Conservation (phyloP, 768 basidiomycete genomes). For the Cystoderma amianthinum region DNA sequence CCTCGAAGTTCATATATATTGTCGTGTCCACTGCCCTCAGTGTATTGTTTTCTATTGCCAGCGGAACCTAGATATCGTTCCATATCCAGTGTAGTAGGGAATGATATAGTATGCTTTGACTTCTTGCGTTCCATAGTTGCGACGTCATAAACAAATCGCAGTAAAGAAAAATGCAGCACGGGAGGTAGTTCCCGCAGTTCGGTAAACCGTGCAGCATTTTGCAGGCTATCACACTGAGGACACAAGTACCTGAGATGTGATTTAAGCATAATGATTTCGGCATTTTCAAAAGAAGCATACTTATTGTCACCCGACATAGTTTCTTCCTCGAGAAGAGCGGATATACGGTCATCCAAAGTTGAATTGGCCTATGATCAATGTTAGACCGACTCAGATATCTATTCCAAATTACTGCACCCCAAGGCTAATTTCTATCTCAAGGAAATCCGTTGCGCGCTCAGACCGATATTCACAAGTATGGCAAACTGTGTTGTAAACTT, state of each 20-base stretch:
- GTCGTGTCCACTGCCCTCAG: slow-evolving; percentile 8
- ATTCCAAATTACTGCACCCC: slow-evolving; percentile 37
- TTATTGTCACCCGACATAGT: slow-evolving; percentile 76
- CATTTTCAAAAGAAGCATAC: slow-evolving; percentile 24
- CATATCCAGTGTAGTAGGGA: slow-evolving; percentile 75
- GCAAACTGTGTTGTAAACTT: slow-evolving; percentile 79
- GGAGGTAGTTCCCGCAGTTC: slow-evolving; percentile 71
- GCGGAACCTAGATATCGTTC: slow-evolving; percentile 42
- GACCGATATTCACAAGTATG: slow-evolving; percentile 60
- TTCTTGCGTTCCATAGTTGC: slow-evolving; percentile 80
- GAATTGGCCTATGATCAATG: slow-evolving; percentile 47
- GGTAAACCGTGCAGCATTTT: slow-evolving; percentile 76
- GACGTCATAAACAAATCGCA: slow-evolving; percentile 89
- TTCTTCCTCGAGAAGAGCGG: slow-evolving; percentile 62
- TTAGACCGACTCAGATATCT: not conserved
- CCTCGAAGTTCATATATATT: slow-evolving; percentile 78
- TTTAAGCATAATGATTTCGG: not conserved
- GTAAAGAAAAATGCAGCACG: slow-evolving; percentile 83
- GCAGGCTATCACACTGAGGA: slow-evolving; percentile 60
- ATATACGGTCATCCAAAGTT: slow-evolving; percentile 68
- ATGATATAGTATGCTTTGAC: slow-evolving; percentile 74
- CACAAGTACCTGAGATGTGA: slow-evolving; percentile 65
- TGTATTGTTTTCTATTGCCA: slow-evolving; percentile 9
- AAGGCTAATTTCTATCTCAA: slow-evolving; percentile 85
- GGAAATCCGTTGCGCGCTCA: slow-evolving; percentile 64